These are phyloP conservation scores for Neofusicoccum umdonicola DNA, from an alignment of 2,329 filamentous ascomycete genomes.

Conservation along the genomic window DNA sequence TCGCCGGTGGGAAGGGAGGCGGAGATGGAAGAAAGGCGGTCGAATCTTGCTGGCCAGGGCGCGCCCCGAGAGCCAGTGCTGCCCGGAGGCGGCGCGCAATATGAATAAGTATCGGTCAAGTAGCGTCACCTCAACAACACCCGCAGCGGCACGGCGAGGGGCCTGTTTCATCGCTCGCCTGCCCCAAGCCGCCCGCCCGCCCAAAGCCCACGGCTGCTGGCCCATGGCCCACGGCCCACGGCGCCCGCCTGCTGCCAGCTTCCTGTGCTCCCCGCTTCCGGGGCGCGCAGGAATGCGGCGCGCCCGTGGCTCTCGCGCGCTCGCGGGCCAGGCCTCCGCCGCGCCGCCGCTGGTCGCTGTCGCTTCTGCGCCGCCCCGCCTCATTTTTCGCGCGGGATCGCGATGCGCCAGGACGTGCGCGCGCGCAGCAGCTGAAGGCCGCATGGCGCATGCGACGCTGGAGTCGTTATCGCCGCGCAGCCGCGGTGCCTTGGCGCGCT, in stretches of 20 bases:
- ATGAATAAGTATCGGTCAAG: conserved; percentile 1
- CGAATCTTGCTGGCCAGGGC: neutral
- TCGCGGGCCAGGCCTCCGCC: neutral
- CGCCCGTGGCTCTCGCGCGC: neutral
- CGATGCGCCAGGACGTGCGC: neutral
- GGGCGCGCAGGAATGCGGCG: neutral
- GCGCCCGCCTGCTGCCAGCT: neutral
- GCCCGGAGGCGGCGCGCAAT: neutral
- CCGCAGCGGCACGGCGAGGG: conserved; percentile 8
- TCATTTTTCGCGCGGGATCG: neutral
- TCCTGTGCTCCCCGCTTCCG: neutral
- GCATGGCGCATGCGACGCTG: conserved; percentile 6
- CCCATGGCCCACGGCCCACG: neutral
- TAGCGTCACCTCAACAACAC: neutral
- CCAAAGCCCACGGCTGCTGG: neutral
- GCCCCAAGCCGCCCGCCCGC: neutral
- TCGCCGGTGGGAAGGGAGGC: neutral
- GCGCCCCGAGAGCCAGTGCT: conserved; percentile 4
- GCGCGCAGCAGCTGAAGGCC: neutral
- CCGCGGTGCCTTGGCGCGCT: neutral
- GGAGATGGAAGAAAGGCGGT: conserved; percentile 4
- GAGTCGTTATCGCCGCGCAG: conserved; percentile 1
- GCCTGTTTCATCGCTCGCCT: neutral
- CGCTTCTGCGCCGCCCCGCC: neutral
- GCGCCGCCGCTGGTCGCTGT: too few relatives aligned